These are phyloP conservation scores for Allantophomopsis cytisporea DNA, from an alignment of 2,329 filamentous ascomycete species.

Conservation along the genomic window DNA sequence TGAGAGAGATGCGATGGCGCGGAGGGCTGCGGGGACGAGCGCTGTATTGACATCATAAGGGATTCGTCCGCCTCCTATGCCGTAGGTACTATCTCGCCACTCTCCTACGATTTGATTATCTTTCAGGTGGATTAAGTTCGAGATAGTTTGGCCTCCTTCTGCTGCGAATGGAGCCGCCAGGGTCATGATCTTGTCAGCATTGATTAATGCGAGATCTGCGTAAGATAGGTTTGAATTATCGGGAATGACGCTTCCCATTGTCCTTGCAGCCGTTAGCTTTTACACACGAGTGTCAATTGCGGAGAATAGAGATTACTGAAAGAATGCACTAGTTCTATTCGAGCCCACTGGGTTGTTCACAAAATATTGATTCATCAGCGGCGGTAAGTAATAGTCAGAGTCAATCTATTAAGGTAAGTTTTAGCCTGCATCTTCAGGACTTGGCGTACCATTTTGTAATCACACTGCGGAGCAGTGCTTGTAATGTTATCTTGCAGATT, in stretches of 20 bases:
- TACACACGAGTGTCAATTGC: conserved; percentile 7
- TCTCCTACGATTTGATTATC: conserved; percentile 39
- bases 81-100: conserved; percentile 48
- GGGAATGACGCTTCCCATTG: conserved; percentile 31
- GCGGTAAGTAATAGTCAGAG: conserved; percentile 45
- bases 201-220: conserved; percentile 32
- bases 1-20: conserved; percentile 39
- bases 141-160: conserved; percentile 27
- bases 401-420: conserved; percentile 29
- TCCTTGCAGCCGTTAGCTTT: conserved; percentile 15
- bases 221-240: conserved; percentile 40
- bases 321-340: conserved; percentile 20
- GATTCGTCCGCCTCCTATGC: conserved; percentile 46
- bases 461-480: conserved; percentile 37
- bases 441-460: conserved; percentile 35
- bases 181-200: conserved; percentile 43
- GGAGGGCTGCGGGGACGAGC: conserved; percentile 44
- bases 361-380: conserved; percentile 46
- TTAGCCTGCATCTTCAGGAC: conserved; percentile 4
- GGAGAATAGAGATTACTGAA: conserved; percentile 8
- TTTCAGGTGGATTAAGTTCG: conserved; percentile 45
- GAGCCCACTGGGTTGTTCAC: conserved; percentile 27
- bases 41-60: conserved; percentile 54
- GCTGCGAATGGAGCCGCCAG: conserved; percentile 37
- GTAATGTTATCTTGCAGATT: conserved; percentile 37